Base-by-base conservation (phyloP, 495 filamentous ascomycete genomes). In the Talaromyces trachyspermus region DNA sequence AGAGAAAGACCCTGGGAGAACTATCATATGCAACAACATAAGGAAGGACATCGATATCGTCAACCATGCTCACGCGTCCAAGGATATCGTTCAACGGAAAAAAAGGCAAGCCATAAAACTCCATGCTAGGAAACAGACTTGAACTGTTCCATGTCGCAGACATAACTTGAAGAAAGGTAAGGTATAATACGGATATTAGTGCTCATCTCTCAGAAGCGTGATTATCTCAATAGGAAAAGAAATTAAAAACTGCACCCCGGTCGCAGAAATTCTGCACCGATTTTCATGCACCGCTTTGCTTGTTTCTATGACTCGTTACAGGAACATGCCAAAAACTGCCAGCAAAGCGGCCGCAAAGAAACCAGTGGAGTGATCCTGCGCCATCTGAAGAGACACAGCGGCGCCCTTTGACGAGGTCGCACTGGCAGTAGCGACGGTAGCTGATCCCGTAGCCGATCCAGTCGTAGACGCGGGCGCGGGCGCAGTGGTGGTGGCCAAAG, bases 281-380 rank as follows among this genome's bases (percentile, higher is more conserved):
- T n/a, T n/a, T n/a, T n/a, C n/a, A n/a, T n/a, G n/a, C n/a, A n/a
- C n/a, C n/a, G n/a, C n/a, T n/a, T n/a, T n/a, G n/a, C n/a, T n/a
- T n/a, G n/a, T n/a, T n/a, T n/a, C n/a, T n/a, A n/a, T n/a, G 19
- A 4, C 45, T 27, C 23, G 50, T 60, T 71, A 79, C 56, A 79
- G 58, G 49, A 72, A 59, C 46, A 79, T 45, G 30, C 74, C 69
- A 43, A 77, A 69, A 37, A 71, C 60, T 38, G 71, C 59, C 37
- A 75, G 57, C 54, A 78, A 49, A 46, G 62, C 69, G 36, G 62
- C 69, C 15, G 68, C 74, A 49, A 80, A 55, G 33, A 74, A 33
- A 46, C 69, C 68, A 44, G 73, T 74, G 20, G 74, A 76, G 55
- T 72, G 72, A 14, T 70, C 67, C 59, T 68, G 64, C 11, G 61